Base-by-base conservation (phyloP, 2,329 filamentous ascomycete species). In the Trichocomaceae sp. region DNA sequence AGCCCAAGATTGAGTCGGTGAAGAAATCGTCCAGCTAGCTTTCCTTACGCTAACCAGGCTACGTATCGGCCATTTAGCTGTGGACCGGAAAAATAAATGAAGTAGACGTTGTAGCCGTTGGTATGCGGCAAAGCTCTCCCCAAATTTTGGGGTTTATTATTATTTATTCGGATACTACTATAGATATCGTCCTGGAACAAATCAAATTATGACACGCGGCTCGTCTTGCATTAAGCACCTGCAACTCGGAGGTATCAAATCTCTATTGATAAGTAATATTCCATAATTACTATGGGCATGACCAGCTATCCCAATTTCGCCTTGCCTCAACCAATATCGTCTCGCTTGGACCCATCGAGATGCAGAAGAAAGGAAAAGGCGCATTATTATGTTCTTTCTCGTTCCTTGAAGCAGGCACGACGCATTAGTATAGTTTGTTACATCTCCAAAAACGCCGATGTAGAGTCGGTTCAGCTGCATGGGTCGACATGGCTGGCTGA, bases 371-470 rank as follows among this genome's bases (percentile, higher is more conserved):
- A 17, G 35, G 19, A 3, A 42, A 22, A 42, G 8, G 2, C n/a
- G 39, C 20, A 6, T 9, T 12, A 41, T n/a, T n/a, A 3, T 5
- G n/a, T 12, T 19, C n/a, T 41, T 41, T 41, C n/a, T 33, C 4
- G 8, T 6, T 41, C n/a, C n/a, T 19, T 9, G 39, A 41, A 20
- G 39, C 17, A 41, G n/a, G 2, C 10, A 42, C 19, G 3, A 22
- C 15, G 19, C 13, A 20, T 56, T 46, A 69, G 57, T 69, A 68
- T 9, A 69, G 50, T 54, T 54, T 63, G 33, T 63, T 63, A 39
- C 58, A 56, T 37, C 59, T 56, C 63, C 63, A 64, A 54, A 64
- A 64, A 6, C 44, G 52, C 23, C 55, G 44, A 26, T 57, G 48
- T 9, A 33, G 29, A 42, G 39, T 19, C 17, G n/a, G 8, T 47